phyloP scores from a whole-genome alignment of 225 moss, liverwort and hornwort species.

The Straminergon stramineum region DNA sequence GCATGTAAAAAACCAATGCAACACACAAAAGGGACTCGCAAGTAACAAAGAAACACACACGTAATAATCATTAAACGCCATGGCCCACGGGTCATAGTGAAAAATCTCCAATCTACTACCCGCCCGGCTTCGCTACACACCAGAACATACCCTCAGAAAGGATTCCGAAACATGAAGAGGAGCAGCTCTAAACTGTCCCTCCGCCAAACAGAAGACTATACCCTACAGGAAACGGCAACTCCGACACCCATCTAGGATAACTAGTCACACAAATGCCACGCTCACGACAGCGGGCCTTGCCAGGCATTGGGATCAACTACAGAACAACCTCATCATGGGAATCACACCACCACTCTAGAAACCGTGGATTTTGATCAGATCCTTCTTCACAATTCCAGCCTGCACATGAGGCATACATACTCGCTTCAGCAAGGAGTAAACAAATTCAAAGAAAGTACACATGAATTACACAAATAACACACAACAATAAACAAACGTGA shows the following conservation, averaged over 20 bases:
- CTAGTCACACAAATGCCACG: not conserved
- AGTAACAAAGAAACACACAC: not conserved
- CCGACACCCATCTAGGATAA: not conserved
- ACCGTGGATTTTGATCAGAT: slow-evolving; percentile 97
- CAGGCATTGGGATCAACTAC: not conserved
- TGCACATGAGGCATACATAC: not conserved
- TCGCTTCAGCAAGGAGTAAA: too few species aligned
- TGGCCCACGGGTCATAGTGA: not conserved
- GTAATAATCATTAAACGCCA: not conserved
- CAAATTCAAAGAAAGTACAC: rapidly evolving
- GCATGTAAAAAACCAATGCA: too few species aligned
- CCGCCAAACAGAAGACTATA: not conserved
- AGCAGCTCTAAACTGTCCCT: not conserved
- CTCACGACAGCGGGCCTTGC: not conserved
- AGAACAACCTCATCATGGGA: not conserved
- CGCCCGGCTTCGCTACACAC: not conserved
- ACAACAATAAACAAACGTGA: not conserved
- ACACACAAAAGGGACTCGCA: not conserved
- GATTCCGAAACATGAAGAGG: not conserved
- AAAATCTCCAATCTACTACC: not conserved
- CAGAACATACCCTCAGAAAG: not conserved
- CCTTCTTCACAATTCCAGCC: slow-evolving; percentile 91
- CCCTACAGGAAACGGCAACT: not conserved
- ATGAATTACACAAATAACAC: rapidly evolving
- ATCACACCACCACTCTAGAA: slow-evolving; percentile 30